phyloP scores from a whole-genome alignment of 768 basidiomycete species.

The Psilocybe cyanescens region DNA sequence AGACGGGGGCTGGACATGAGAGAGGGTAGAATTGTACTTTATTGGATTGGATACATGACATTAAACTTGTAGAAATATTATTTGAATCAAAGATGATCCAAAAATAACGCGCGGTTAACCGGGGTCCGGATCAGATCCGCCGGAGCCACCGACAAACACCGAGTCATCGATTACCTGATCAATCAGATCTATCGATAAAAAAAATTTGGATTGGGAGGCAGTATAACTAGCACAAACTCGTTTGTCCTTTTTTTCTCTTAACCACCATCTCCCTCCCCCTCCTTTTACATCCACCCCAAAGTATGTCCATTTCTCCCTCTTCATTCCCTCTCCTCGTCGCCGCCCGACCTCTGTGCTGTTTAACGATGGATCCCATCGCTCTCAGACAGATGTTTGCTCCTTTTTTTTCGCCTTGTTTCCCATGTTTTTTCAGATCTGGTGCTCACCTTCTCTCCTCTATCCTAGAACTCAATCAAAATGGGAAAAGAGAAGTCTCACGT shows the following conservation, averaged over 20 bases:
- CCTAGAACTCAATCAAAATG: conserved; percentile 72
- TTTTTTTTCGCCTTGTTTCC: conserved; percentile 19
- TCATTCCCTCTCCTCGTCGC: conserved; percentile 3
- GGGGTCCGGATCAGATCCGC: conserved; percentile 3
- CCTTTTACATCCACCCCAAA: conserved; percentile 31
- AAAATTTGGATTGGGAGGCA: conserved; percentile 49
- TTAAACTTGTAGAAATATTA: background rate
- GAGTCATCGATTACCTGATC: conserved; percentile 48
- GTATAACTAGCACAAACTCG: conserved; percentile 66
- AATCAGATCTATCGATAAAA: conserved; percentile 65
- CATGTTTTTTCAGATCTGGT: conserved; percentile 12
- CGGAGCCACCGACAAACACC: conserved; percentile 21
- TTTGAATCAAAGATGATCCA: conserved; percentile 1
- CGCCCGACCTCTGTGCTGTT: background rate
- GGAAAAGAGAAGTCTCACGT: conserved; percentile 97
- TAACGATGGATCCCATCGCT: conserved; percentile 31
- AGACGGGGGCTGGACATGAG: conserved; percentile 65
- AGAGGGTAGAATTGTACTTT: background rate
- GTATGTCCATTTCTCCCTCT: conserved; percentile 36
- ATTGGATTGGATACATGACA: background rate
- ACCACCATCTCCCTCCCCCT: conserved; percentile 49
- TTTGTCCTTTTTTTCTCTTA: conserved; percentile 43
- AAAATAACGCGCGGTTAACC: background rate
- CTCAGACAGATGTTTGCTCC: background rate
- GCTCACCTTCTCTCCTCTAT: conserved; percentile 27